Percentiles rank a stretch among this genome's conserved stretches.
Evolutionary conservation across 192 early-diverging fungal genomes (phyloP).

Genomic region (Chytriomyces sp.): DNA sequence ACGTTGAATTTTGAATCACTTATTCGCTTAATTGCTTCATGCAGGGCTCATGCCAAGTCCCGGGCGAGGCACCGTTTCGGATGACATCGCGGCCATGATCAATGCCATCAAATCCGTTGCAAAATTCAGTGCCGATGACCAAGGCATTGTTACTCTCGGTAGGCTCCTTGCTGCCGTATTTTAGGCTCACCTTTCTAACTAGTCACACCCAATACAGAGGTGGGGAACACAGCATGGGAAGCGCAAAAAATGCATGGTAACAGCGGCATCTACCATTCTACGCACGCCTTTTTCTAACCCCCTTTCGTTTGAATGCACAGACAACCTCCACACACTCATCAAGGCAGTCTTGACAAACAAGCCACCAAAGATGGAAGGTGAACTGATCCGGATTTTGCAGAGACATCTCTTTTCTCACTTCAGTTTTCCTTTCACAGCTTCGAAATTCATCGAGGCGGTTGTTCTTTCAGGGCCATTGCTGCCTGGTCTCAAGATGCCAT

Average conservation of each 20-base stretch:
- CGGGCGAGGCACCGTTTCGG: slow-evolving; percentile 72
- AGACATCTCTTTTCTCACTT: not conserved
- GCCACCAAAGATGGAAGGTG: slow-evolving; percentile 50
- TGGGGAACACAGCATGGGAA: slow-evolving; percentile 36
- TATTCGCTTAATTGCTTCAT: not conserved
- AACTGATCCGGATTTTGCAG: not conserved
- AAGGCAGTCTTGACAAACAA: slow-evolving; percentile 35
- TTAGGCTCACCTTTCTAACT: not conserved
- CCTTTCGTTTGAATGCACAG: slow-evolving; percentile 21
- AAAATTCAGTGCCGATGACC: slow-evolving; percentile 79
- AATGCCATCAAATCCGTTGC: slow-evolving; percentile 66
- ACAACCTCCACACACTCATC: slow-evolving; percentile 45
- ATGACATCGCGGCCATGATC: slow-evolving; percentile 73
- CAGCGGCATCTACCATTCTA: not conserved
- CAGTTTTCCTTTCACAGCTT: slow-evolving; percentile 17
- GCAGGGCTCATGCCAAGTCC: slow-evolving; percentile 87
- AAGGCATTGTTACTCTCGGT: slow-evolving; percentile 71
- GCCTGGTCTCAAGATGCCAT: slow-evolving; percentile 48
- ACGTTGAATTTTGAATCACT: not conserved
- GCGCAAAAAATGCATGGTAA: slow-evolving; percentile 41
- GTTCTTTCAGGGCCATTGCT: slow-evolving; percentile 43
- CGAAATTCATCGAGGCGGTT: slow-evolving; percentile 49
- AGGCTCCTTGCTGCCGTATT: slow-evolving; percentile 10
- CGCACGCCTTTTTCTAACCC: not conserved
- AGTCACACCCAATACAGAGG: slow-evolving; percentile 9